Base-by-base conservation (phyloP, 139 green algal genomes). In the Gonium pectorale region DNA sequence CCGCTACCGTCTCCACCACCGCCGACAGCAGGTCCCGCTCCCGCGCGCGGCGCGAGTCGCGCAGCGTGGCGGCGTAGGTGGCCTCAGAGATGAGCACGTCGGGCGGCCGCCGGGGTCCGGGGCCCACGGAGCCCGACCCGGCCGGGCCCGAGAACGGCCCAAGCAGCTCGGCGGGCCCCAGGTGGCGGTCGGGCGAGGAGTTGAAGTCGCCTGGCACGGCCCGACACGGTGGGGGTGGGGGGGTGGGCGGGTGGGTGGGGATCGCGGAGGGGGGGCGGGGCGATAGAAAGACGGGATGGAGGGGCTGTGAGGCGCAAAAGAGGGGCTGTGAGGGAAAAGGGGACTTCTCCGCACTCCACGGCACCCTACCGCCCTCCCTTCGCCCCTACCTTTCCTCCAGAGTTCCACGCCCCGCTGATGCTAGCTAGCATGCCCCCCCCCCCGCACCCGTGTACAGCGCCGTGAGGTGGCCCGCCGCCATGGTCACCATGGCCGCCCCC, bases 201-300 rank as follows among this genome's bases (percentile, higher is more conserved):
- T 94, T 96, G 90, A 94, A 96, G 83, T 96, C 93, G 29, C 93
- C 93, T 90, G 92, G 49, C n/a, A n/a, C n/a, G n/a, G n/a, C n/a
- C n/a, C n/a, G n/a, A n/a, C n/a, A n/a, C n/a, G n/a, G n/a, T n/a
- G n/a, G n/a, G n/a, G n/a, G n/a, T n/a, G n/a, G n/a, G n/a, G n/a
- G n/a, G n/a, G n/a, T n/a, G n/a, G n/a, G n/a, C n/a, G n/a, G n/a
- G n/a, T n/a, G 62, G 37, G 38, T 37, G 67, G 19, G 62, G 22
- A 41, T 7, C 29, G 62, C 6, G 62, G 31, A 68, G 62, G 62
- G 31, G n/a, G 31, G 62, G 31, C 6, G 31, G 26, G 62, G 62
- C 24, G 19, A 21, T 9, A n/a, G n/a, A n/a, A n/a, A n/a, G n/a
- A n/a, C n/a, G n/a, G n/a, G n/a, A n/a, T n/a, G n/a, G n/a, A n/a